Percentiles rank a stretch among this genome's conserved stretches.
These are phyloP conservation scores for Fusarium brevicatenulatum DNA, from an alignment of 2,329 filamentous ascomycete genomes.

Conservation along the genomic window DNA sequence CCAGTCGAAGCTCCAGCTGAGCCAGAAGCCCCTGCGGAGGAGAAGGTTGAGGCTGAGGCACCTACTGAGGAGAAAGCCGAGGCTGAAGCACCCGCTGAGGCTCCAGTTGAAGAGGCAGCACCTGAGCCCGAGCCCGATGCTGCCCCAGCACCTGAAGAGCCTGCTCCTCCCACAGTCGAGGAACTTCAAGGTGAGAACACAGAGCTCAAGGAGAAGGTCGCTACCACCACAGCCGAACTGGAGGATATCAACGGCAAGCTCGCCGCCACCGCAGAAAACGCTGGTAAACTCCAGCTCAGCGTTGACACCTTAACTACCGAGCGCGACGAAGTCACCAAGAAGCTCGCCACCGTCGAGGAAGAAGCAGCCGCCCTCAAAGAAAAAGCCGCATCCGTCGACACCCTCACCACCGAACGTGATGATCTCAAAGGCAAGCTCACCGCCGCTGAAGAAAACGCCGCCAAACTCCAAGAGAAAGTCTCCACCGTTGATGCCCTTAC, in stretches of 20 bases:
- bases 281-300: conserved; percentile 30
- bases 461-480: conserved; percentile 17
- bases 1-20: background rate
- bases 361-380: conserved; percentile 27
- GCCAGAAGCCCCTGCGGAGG: background rate
- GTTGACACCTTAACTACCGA: conserved; percentile 18
- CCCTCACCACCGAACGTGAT: conserved; percentile 28
- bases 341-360: conserved; percentile 32
- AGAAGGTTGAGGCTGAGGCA: background rate
- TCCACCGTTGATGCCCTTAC: conserved; percentile 20
- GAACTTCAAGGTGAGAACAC: conserved; percentile 28
- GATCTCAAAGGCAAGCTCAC: conserved; percentile 31
- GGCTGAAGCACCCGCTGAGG: background rate
- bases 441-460: conserved; percentile 12
- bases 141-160: background rate
- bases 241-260: conserved; percentile 26
- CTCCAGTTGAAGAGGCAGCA: conserved; percentile 3
- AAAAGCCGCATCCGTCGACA: conserved; percentile 28
- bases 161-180: conserved; percentile 2
- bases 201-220: conserved; percentile 36
- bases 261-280: conserved; percentile 26
- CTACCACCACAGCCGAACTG: conserved; percentile 13
- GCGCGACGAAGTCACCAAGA: conserved; percentile 40
- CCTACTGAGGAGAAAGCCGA: background rate
- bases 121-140: conserved; percentile 19